Evolutionary conservation across 495 filamentous ascomycete species (phyloP).

Genomic region (Lasiosphaeria hispida): DNA sequence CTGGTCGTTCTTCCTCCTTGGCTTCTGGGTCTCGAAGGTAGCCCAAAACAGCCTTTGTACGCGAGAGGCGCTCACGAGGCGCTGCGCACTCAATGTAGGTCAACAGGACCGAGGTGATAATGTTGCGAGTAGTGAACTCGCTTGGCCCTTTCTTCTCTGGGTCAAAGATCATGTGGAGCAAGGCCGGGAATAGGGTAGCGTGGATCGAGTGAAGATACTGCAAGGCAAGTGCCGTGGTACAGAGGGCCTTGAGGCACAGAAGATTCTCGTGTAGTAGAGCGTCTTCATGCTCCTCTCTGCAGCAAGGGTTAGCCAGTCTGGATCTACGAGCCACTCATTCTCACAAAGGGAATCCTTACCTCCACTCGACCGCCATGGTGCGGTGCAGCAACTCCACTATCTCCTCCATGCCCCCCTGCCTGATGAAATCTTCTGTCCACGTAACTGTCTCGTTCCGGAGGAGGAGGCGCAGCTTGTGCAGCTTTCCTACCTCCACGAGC

Average conservation of each 20-base stretch:
- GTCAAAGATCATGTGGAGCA: constrained; percentile 88
- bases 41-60: constrained; percentile 66
- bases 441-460: constrained; percentile 90
- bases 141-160: constrained; percentile 95
- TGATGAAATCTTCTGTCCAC: constrained; percentile 91
- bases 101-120: constrained; percentile 83
- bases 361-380: constrained; percentile 94
- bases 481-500: constrained; percentile 81
- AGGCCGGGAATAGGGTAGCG: constrained; percentile 75
- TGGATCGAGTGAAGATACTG: constrained; percentile 79
- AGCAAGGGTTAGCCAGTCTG: constrained; percentile 21
- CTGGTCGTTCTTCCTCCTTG: constrained; percentile 67
- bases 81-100: constrained; percentile 69
- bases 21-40: constrained; percentile 82
- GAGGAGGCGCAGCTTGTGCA: constrained; percentile 89
- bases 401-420: constrained; percentile 86
- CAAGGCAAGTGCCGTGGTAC: constrained; percentile 82
- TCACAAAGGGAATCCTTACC: constrained; percentile 55
- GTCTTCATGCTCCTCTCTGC: constrained; percentile 94
- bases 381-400: constrained; percentile 82
- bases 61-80: constrained; percentile 51
- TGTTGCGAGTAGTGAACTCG: constrained; percentile 87
- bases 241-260: constrained; percentile 90
- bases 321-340: background rate
- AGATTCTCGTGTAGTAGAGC: constrained; percentile 86